Percentiles rank a stretch among this genome's conserved stretches.
phyloP scores from a whole-genome alignment of 1,284 basidiomycete species.

The Ceratobasidium sp. region DNA sequence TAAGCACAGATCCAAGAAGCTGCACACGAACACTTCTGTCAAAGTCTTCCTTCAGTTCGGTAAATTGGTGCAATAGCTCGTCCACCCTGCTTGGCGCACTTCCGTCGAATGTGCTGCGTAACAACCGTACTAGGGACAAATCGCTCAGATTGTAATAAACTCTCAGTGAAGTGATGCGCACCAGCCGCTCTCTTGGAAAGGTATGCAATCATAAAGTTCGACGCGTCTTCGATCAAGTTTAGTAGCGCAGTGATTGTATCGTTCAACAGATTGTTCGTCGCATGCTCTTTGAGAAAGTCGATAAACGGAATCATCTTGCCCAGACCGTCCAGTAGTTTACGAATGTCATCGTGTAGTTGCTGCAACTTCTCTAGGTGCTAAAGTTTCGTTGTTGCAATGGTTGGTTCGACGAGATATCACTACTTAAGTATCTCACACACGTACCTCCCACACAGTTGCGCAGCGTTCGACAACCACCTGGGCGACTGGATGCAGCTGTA shows the following conservation, averaged over 20 bases:
- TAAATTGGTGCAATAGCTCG: not conserved
- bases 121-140: not conserved
- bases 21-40: conserved; percentile 9
- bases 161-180: not conserved
- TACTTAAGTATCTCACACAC: not conserved
- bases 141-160: not conserved
- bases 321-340: conserved; percentile 2
- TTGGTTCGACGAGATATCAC: not conserved
- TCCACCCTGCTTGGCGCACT: not conserved
- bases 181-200: not conserved
- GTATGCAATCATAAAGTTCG: conserved; percentile 12
- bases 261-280: not conserved
- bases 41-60: conserved; percentile 6
- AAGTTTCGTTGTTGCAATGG: not conserved
- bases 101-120: not conserved
- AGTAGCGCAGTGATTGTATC: not conserved
- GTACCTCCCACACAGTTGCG: conserved; percentile 4
- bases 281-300: not conserved
- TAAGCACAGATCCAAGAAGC: not conserved
- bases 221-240: conserved; percentile 15
- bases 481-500: conserved; percentile 7
- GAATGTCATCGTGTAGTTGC: conserved; percentile 2
- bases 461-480: not conserved
- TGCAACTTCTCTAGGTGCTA: conserved; percentile 19
- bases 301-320: conserved; percentile 9